phyloP scores from a whole-genome alignment of 225 moss, liverwort and hornwort species.

The Physcomitrium patens region DNA sequence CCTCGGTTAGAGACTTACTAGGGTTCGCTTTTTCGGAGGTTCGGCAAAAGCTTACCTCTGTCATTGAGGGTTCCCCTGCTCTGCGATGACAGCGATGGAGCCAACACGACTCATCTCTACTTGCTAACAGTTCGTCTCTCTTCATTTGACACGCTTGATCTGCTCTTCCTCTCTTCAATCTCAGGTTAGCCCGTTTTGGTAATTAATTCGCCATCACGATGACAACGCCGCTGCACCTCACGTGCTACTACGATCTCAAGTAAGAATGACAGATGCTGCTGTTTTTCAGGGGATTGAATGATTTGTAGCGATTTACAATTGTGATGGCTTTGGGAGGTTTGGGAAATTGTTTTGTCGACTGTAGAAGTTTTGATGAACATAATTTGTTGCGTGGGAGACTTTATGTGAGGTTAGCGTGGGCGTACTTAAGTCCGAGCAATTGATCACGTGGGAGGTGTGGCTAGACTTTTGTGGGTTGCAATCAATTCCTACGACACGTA shows the following conservation, averaged over 20 bases:
- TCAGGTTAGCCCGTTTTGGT: not conserved
- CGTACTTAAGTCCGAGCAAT: not conserved
- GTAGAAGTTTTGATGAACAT: slow-evolving; percentile 5
- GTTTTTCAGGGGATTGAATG: not conserved
- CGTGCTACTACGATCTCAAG: slow-evolving; percentile 64
- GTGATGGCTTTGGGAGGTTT: not conserved
- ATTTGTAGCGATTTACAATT: not conserved
- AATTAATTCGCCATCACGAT: slow-evolving; percentile 24
- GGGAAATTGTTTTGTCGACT: not conserved
- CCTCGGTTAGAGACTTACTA: not conserved
- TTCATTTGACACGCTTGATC: not conserved
- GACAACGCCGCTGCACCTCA: slow-evolving; percentile 60
- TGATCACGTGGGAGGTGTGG: not conserved
- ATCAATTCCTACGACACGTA: not conserved
- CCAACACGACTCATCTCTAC: slow-evolving; percentile 5
- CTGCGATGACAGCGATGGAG: slow-evolving; percentile 26
- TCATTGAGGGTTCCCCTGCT: not conserved
- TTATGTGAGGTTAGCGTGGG: not conserved
- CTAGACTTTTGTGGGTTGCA: not conserved
- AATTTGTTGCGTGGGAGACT: not conserved
- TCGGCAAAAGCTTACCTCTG: slow-evolving; percentile 4
- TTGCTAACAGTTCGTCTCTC: slow-evolving; percentile 22
- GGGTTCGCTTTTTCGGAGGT: not conserved
- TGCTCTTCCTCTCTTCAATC: not conserved
- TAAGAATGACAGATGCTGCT: slow-evolving; percentile 9